Base-by-base conservation (phyloP, 2,329 filamentous ascomycete species). In the Lecanicillium sp. region DNA sequence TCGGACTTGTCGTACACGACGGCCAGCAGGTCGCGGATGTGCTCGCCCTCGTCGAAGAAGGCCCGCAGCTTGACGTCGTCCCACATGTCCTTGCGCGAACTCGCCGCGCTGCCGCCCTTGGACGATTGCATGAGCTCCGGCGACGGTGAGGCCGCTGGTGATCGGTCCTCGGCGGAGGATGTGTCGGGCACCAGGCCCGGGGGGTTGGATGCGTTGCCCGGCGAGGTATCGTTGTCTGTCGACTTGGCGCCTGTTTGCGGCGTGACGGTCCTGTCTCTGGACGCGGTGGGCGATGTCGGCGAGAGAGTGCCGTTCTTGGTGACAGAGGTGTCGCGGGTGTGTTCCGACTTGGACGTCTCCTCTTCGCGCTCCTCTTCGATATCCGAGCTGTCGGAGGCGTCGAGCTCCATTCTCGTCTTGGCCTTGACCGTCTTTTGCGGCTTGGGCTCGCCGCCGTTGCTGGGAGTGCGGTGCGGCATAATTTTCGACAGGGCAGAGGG, bases 1-100 rank as follows among this genome's bases (percentile, higher is more conserved):
- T 90, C 87, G 12, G 83, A 86, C 64, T 90, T 95, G 67, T 97
- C 90, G 62, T 95, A 90, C 23, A 98, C 89, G 52, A 98, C 86
- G 30, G 90, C 78, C 44, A 97, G 76, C 62, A 97, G 78, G 62
- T 98, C 91, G 43, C 88, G 81, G 56, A 98, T 89, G 54, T 95
- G 89, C 27, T 84, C 83, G 52, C 88, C 83, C 56, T 93, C 89
- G 56, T 97, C 91, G 59, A 97, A 86, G 67, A 96, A 98, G 12
- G 87, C 84, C 51, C 89, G 82, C 23, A 98, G 77, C 57, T 83
- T 87, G 48, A 82, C 76, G 64, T 97, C 91, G 53, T 89, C 91
- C 93, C 93, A 98, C 51, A 59, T 32, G 55, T 72, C 60, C 52
- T 66, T 59, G 57, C 72, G 66, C 27, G 54, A 58, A 19, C 54